A percentile compares a stretch with the other conserved stretches of the same genome.
phyloP scores from a whole-genome alignment of 805 yeast species.

The Ogataea paradorogensis region DNA sequence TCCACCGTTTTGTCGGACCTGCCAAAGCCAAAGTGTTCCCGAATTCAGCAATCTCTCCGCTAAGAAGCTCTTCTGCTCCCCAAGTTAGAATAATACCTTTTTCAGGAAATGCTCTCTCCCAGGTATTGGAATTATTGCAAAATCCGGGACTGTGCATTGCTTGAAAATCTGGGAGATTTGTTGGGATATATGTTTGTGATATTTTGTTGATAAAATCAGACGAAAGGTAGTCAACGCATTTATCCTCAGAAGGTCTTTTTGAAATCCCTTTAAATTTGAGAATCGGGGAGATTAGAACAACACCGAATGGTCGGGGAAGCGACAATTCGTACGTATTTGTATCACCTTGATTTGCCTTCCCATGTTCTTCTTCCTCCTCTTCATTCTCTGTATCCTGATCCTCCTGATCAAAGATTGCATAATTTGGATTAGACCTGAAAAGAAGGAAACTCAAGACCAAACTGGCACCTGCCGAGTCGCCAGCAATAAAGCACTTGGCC shows the following conservation, averaged over 20 bases:
- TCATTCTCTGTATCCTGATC: conserved; percentile 28
- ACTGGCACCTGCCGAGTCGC: conserved; percentile 52
- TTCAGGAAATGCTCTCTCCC: conserved; percentile 41
- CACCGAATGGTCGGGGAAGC: conserved; percentile 24
- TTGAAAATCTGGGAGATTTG: conserved; percentile 15
- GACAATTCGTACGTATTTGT: neutral
- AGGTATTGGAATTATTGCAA: conserved; percentile 31
- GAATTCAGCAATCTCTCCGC: conserved; percentile 37
- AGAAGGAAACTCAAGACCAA: conserved; percentile 37
- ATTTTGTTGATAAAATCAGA: conserved; percentile 17
- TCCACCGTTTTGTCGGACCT: conserved; percentile 35
- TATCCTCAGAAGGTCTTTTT: conserved; percentile 11
- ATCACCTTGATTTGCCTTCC: neutral
- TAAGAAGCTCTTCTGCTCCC: conserved; percentile 43
- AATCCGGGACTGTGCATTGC: conserved; percentile 34
- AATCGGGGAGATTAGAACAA: conserved; percentile 29
- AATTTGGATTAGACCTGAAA: conserved; percentile 35
- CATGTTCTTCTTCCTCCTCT: neutral
- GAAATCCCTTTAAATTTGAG: conserved; percentile 18
- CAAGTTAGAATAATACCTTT: conserved; percentile 40
- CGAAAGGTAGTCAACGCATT: conserved; percentile 20
- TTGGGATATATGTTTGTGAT: conserved; percentile 16
- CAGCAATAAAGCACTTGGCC: conserved; percentile 36
- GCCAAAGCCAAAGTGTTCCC: conserved; percentile 23
- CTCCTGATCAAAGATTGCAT: conserved; percentile 9